phyloP scores from a whole-genome alignment of 768 basidiomycete species.

The Pleurotus sapidus region DNA sequence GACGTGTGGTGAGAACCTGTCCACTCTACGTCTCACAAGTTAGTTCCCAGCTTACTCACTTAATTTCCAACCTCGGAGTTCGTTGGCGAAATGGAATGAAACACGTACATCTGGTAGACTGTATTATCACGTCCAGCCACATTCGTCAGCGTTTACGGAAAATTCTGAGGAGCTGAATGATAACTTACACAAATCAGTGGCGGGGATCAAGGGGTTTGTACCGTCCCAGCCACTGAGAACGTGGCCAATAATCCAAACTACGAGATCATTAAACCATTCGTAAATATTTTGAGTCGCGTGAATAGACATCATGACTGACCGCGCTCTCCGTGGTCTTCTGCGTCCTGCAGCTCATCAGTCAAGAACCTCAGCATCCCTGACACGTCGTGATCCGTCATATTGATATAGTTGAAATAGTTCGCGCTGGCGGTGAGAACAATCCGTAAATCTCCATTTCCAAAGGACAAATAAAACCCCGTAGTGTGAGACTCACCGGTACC shows the following conservation, averaged over 20 bases:
- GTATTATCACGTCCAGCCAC: background rate
- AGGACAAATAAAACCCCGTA: background rate
- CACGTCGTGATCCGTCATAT: slow-evolving; percentile 62
- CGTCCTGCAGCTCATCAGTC: slow-evolving; percentile 75
- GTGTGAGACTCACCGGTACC: slow-evolving; percentile 29
- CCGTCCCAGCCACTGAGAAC: slow-evolving; percentile 65
- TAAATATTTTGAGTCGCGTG: too few species aligned
- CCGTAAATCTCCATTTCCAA: background rate
- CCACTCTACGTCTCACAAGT: slow-evolving; percentile 41
- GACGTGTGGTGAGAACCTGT: slow-evolving; percentile 77
- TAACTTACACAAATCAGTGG: slow-evolving; percentile 65
- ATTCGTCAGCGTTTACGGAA: too few species aligned
- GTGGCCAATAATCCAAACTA: slow-evolving; percentile 58
- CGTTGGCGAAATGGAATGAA: background rate
- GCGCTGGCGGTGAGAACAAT: slow-evolving; percentile 29
- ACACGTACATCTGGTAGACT: slow-evolving; percentile 38
- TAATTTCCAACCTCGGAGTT: too few species aligned
- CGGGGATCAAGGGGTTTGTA: slow-evolving; percentile 56
- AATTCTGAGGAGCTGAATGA: background rate
- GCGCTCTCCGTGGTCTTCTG: slow-evolving; percentile 73
- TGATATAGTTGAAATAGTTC: slow-evolving; percentile 79
- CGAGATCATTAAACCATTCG: background rate
- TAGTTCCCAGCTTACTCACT: too few species aligned
- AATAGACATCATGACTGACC: slow-evolving; percentile 34
- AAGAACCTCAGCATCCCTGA: slow-evolving; percentile 78